A percentile compares a stretch with the other conserved stretches of the same genome.
phyloP scores from a whole-genome alignment of 768 basidiomycete species.

The Mycena leptocephala region DNA sequence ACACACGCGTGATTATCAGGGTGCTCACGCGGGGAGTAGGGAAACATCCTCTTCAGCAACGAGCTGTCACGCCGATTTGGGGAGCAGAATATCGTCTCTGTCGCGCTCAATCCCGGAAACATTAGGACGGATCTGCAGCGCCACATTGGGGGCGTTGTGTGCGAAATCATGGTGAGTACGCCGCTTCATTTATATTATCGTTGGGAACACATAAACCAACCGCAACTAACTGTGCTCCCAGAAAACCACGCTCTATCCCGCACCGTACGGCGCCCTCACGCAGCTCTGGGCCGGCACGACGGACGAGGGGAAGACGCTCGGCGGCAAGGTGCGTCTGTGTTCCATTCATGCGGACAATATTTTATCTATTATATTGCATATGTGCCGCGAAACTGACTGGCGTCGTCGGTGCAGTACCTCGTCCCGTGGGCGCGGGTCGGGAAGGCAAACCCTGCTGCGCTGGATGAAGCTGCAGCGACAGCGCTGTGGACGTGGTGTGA shows the following conservation, averaged over 20 bases:
- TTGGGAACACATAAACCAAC: no score
- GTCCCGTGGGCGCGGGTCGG: slow-evolving; percentile 61
- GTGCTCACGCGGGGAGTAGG: slow-evolving; percentile 48
- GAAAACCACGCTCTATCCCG: slow-evolving; percentile 44
- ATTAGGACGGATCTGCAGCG: slow-evolving; percentile 27
- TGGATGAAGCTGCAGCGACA: slow-evolving; percentile 50
- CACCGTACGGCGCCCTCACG: slow-evolving; percentile 62
- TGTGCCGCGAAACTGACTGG: no score
- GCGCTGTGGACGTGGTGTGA: slow-evolving; percentile 61
- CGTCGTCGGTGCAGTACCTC: slow-evolving; percentile 55
- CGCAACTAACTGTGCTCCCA: no score
- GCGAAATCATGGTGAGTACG: background rate
- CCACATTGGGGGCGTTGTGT: slow-evolving; percentile 2
- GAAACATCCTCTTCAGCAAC: slow-evolving; percentile 59
- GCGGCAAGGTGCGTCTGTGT: slow-evolving; percentile 66
- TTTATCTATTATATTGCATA: no score
- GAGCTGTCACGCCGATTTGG: slow-evolving; percentile 61
- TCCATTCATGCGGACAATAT: no score
- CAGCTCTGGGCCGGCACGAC: slow-evolving; percentile 67
- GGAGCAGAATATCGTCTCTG: slow-evolving; percentile 61
- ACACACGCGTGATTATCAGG: no score
- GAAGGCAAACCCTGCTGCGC: slow-evolving; percentile 32
- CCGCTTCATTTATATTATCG: background rate
- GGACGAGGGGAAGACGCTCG: slow-evolving; percentile 55
- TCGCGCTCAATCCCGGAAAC: slow-evolving; percentile 59